Conservation (phyloP, 352 stramenopile species). For the Thalassiosira livingstoniorum region DNA sequence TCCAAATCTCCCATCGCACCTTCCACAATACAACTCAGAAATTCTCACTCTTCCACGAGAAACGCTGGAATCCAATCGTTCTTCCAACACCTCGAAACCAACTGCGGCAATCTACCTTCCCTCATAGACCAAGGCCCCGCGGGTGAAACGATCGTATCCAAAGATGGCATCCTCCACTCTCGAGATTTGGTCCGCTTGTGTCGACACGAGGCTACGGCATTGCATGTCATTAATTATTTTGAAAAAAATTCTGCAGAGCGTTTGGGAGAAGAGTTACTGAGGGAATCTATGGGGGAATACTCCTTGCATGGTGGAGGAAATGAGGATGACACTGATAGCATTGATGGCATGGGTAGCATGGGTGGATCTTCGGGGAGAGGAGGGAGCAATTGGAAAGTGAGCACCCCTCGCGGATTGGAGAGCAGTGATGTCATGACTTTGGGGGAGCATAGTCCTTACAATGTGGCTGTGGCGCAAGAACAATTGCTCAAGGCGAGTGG, state of each 20-base stretch:
- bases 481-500: background rate
- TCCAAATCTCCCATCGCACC: too few relatives aligned
- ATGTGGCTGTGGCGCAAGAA: constrained; percentile 62
- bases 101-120: constrained; percentile 62
- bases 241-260: constrained; percentile 43
- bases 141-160: constrained; percentile 62
- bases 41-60: too few relatives aligned
- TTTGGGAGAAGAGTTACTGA: constrained; percentile 65
- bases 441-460: constrained; percentile 74
- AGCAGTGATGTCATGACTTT: constrained; percentile 85
- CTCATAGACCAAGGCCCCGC: constrained; percentile 59
- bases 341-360: too few relatives aligned
- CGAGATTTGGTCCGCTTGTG: constrained; percentile 73
- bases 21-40: too few relatives aligned
- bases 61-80: constrained; percentile 57
- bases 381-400: constrained; percentile 85
- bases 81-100: constrained; percentile 67
- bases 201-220: constrained; percentile 66
- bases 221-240: constrained; percentile 80
- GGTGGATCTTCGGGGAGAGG: too few relatives aligned
- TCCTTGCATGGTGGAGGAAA: constrained; percentile 2
- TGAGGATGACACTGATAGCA: background rate
- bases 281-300: constrained; percentile 57
- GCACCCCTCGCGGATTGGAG: constrained; percentile 83
- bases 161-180: constrained; percentile 48